Conservation (phyloP, 495 filamentous ascomycete species). For the Penicillium angulare region DNA sequence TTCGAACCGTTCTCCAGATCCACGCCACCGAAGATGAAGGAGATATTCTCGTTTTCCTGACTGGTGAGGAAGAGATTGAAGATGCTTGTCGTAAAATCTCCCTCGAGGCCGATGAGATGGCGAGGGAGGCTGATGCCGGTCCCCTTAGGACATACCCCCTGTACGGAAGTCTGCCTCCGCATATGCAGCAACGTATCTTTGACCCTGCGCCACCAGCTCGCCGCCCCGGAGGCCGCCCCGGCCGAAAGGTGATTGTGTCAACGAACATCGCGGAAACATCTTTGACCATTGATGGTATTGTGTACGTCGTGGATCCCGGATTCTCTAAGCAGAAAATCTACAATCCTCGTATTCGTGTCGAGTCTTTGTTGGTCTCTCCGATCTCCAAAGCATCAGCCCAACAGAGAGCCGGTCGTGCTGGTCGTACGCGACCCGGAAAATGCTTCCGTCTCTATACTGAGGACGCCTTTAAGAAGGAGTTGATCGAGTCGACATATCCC, state of each 20-base stretch:
- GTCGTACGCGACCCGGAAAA: constrained; percentile 95
- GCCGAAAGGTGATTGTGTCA: constrained; percentile 91
- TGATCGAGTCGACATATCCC: constrained; percentile 94
- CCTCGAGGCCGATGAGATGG: constrained; percentile 87
- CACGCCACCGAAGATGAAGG: constrained; percentile 90
- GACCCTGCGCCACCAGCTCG: constrained; percentile 75
- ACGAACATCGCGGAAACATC: constrained; percentile 99
- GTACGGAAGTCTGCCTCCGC: constrained; percentile 88
- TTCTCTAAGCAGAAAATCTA: constrained; percentile 99
- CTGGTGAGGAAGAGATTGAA: constrained; percentile 98
- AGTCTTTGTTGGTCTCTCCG: constrained; percentile 91
- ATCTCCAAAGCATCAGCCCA: constrained; percentile 99
- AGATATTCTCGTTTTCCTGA: constrained; percentile 94
- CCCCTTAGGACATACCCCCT: constrained; percentile 89
- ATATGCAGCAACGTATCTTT: constrained; percentile 94
- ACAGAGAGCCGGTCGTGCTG: constrained; percentile 96
- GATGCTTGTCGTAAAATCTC: constrained; percentile 89
- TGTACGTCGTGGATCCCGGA: constrained; percentile 97
- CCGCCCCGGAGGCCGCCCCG: constrained; percentile 74
- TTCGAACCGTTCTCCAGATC: constrained; percentile 94
- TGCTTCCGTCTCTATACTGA: constrained; percentile 98
- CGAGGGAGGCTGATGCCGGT: constrained; percentile 84
- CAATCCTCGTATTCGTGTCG: constrained; percentile 93
- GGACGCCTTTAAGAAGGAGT: constrained; percentile 93
- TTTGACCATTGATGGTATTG: constrained; percentile 97